Conservation (phyloP, 2,329 filamentous ascomycete species). For the Penicillium sp. region DNA sequence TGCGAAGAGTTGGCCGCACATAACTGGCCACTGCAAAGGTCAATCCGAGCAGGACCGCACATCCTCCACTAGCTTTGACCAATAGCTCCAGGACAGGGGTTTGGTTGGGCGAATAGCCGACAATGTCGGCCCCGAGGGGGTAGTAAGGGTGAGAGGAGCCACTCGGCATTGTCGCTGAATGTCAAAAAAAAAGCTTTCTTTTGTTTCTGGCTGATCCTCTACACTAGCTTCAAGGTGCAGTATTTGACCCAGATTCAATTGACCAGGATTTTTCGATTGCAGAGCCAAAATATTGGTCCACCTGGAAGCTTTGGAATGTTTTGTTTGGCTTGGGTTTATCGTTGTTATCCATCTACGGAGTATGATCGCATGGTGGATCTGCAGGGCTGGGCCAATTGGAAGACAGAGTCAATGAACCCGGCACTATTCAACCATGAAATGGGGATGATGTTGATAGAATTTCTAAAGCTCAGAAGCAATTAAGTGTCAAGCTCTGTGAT, state of each 20-base stretch:
- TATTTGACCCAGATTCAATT: not conserved
- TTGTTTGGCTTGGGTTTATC: not conserved
- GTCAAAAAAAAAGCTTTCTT: slow-evolving; percentile 3
- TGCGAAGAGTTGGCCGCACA: slow-evolving; percentile 54
- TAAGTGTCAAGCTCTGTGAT: not conserved
- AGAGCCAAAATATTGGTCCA: not conserved
- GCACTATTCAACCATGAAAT: not conserved
- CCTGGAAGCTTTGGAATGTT: not conserved
- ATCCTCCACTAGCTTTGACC: slow-evolving; percentile 58
- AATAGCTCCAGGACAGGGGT: slow-evolving; percentile 60
- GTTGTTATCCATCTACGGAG: not conserved
- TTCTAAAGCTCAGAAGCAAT: not conserved
- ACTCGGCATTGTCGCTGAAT: slow-evolving; percentile 1
- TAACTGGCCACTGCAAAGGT: slow-evolving; percentile 57
- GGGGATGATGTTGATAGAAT: not conserved
- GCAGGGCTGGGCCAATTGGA: slow-evolving; percentile 7
- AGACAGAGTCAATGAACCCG: not conserved
- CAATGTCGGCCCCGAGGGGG: slow-evolving; percentile 62
- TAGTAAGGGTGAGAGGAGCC: slow-evolving; percentile 65
- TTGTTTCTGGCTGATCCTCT: not conserved
- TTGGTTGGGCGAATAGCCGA: slow-evolving; percentile 66
- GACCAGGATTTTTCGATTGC: not conserved
- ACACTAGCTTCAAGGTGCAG: not conserved
- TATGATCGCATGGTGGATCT: slow-evolving; percentile 9
- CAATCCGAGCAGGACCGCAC: slow-evolving; percentile 56